These are phyloP conservation scores for Asterochloris erici DNA, from an alignment of 139 green algal species.

Conservation along the genomic window DNA sequence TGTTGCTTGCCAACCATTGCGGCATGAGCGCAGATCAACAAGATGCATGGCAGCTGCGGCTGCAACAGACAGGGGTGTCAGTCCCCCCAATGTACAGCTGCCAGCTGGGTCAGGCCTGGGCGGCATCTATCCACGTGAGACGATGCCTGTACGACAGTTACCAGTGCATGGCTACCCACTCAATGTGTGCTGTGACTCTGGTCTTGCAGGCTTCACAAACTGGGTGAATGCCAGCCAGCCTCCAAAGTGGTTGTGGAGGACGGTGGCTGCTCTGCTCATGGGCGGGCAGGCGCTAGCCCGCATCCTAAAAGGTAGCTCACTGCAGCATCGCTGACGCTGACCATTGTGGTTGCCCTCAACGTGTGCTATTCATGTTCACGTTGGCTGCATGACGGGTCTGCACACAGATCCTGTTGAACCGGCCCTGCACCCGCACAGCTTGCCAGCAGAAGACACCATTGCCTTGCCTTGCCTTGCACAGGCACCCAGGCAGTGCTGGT, in stretches of 20 bases:
- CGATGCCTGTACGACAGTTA: too few species aligned
- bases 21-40: too few species aligned
- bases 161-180: background rate
- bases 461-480: background rate
- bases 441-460: background rate
- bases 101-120: background rate
- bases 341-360: too few species aligned
- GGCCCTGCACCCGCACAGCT: background rate
- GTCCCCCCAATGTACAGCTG: background rate
- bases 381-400: background rate
- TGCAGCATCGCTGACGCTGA: background rate
- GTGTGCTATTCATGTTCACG: too few species aligned
- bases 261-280: slow-evolving; percentile 71
- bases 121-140: background rate
- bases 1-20: too few species aligned
- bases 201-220: slow-evolving; percentile 9
- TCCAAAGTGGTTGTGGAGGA: slow-evolving; percentile 78
- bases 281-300: slow-evolving; percentile 74
- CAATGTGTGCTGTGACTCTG: background rate
- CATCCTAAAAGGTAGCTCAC: slow-evolving; percentile 64
- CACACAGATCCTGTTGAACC: background rate
- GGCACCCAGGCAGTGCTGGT: background rate
- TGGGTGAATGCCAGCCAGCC: slow-evolving; percentile 34
- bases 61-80: background rate
- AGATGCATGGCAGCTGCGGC: too few species aligned